Base-by-base conservation (phyloP, 805 yeast species). In the Candida incommunis region DNA sequence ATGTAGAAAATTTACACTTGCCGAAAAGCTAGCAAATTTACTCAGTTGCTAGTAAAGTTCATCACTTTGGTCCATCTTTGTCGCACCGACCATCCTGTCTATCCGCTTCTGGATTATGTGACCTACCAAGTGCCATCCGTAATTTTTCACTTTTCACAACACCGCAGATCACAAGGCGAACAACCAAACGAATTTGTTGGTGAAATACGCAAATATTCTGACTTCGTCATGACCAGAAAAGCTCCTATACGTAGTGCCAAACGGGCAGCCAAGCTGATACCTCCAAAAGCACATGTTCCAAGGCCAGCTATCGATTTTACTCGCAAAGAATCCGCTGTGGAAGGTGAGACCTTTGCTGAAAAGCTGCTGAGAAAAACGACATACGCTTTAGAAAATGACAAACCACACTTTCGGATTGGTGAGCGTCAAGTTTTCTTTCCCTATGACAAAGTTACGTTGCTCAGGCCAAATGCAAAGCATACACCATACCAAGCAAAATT, bases 401-500 rank as follows among this genome's bases (percentile, higher is more conserved):
- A 70, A 51, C 80, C 95, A 2, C 95, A 87, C 68, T 90, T 86
- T 73, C 70, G 69, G 35, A 75, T 82, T 4, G 98, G 98, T 55
- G 80, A 76, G 3, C 76, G 73, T 51, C 70, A 82, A 50, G 69
- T 82, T 7, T 88, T 76, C 60, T 83, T 90, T 62, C 98, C 98
- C 25, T 77, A 78, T 50, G 95, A 94, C 1, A 71, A 90, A 50
- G 70, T 90, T 31, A 76, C 83, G 43, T 68, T 90, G 25, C 66
- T 92, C 50, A 75, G 95, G 59, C 95, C 96, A 15, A 83, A 83
- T 57, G 96, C 97, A n/a, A 84, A 84, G 58, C 95, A 85, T 64
- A 83, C 96, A 0, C 99, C 99, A 42, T 88, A 83, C 66, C 96
- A 87, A 64, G 97, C 97, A 43, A 87, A 86, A 62, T 92, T 92